Evolutionary conservation across 208 protist genomes (phyloP).

Genomic region (Blastocrithidia nonstop): DNA sequence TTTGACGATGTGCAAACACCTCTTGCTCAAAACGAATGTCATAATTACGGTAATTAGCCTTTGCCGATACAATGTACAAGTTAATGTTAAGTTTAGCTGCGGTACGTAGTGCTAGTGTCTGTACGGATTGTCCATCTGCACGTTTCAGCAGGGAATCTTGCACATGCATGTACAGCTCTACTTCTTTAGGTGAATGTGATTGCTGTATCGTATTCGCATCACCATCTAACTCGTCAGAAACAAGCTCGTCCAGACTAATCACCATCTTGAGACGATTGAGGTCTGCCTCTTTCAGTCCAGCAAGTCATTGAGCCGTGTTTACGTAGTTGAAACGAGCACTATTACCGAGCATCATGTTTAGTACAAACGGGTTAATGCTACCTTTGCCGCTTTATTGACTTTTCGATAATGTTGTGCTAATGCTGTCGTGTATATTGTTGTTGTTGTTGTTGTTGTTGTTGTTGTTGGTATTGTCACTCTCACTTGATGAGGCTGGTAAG

Average conservation of each 20-base stretch:
- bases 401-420: neutral
- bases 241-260: conserved; percentile 63
- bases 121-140: conserved; percentile 21
- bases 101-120: conserved; percentile 22
- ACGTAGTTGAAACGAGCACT: conserved; percentile 65
- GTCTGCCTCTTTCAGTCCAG: conserved; percentile 19
- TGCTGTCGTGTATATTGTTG: neutral
- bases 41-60: conserved; percentile 72
- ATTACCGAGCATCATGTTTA: conserved; percentile 46
- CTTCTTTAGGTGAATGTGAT: conserved; percentile 6
- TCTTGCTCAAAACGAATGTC: conserved; percentile 79
- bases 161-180: conserved; percentile 68
- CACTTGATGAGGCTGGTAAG: conserved; percentile 5
- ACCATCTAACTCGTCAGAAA: no score
- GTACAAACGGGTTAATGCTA: conserved; percentile 12
- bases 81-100: conserved; percentile 20
- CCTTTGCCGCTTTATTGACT: neutral
- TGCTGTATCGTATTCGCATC: neutral
- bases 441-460: conserved; percentile 1
- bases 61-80: conserved; percentile 32
- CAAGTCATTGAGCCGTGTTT: conserved; percentile 34
- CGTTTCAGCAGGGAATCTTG: conserved; percentile 40
- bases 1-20: conserved; percentile 47
- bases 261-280: conserved; percentile 30
- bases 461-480: neutral